phyloP scores from a whole-genome alignment of 768 basidiomycete species.

The Megacollybia marginata region DNA sequence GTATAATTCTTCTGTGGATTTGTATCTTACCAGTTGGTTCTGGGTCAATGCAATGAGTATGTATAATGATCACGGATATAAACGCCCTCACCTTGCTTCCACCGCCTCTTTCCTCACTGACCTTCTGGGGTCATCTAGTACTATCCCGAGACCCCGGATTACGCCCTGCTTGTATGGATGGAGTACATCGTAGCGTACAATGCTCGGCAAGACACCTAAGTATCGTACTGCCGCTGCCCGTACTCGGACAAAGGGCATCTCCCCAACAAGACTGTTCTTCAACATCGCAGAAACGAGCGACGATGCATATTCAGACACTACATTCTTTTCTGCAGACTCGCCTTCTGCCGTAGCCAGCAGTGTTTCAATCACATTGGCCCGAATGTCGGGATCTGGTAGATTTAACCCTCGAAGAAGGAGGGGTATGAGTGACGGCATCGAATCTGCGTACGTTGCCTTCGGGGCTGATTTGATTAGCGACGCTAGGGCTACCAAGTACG shows the following conservation, averaged over 20 bases:
- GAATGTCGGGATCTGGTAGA: constrained; percentile 64
- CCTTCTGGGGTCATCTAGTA: constrained; percentile 85
- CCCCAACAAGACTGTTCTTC: constrained; percentile 43
- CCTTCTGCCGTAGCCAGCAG: constrained; percentile 65
- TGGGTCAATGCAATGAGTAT: constrained; percentile 8
- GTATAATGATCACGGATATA: background rate
- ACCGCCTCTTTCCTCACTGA: constrained; percentile 85
- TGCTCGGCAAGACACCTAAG: constrained; percentile 63
- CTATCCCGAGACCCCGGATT: constrained; percentile 64
- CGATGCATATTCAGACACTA: constrained; percentile 62
- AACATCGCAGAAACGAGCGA: constrained; percentile 69
- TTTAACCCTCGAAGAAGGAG: constrained; percentile 81
- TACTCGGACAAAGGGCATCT: constrained; percentile 53
- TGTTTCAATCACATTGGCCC: constrained; percentile 74
- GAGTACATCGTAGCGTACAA: constrained; percentile 76
- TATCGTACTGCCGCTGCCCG: constrained; percentile 70
- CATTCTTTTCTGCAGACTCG: constrained; percentile 35
- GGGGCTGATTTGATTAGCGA: constrained; percentile 77
- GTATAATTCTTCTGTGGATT: background rate
- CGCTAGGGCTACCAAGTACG: constrained; percentile 78
- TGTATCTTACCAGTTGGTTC: constrained; percentile 38
- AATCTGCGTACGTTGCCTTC: constrained; percentile 60
- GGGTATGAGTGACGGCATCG: constrained; percentile 78
- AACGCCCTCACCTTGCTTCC: constrained; percentile 45
- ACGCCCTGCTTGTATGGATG: constrained; percentile 74